These are phyloP conservation scores for Irpex sp. DNA, from an alignment of 1,284 basidiomycete genomes.

Conservation along the genomic window DNA sequence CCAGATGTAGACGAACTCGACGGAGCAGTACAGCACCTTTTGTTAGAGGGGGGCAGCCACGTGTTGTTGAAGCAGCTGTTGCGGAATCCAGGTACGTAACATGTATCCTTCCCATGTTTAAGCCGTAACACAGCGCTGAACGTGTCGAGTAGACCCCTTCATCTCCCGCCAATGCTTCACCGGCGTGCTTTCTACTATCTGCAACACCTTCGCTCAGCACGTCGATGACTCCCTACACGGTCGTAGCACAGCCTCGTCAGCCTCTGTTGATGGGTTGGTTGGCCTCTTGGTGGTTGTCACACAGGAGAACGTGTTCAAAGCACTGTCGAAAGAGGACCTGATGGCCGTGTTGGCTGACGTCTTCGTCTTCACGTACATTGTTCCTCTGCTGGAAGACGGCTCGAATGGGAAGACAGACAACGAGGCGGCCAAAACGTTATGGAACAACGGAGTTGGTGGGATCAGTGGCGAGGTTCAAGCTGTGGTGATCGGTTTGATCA, in stretches of 20 bases:
- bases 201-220: constrained; percentile 33
- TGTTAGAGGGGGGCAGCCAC: constrained; percentile 26
- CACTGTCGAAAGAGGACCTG: constrained; percentile 4
- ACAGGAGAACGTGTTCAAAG: constrained; percentile 16
- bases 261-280: constrained; percentile 10
- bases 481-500: constrained; percentile 32
- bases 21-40: constrained; percentile 24
- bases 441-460: constrained; percentile 18
- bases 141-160: constrained; percentile 26
- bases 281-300: constrained; percentile 33
- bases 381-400: constrained; percentile 31
- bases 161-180: constrained; percentile 36
- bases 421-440: constrained; percentile 13
- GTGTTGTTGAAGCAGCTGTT: constrained; percentile 34
- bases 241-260: constrained; percentile 2
- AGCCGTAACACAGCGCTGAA: too few species aligned
- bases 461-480: constrained; percentile 20
- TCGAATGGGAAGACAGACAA: neutral
- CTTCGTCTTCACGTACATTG: constrained; percentile 45
- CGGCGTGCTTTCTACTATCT: constrained; percentile 31
- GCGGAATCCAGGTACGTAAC: constrained; percentile 30
- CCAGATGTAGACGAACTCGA: constrained; percentile 44
- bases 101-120: neutral
- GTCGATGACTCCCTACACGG: constrained; percentile 18
- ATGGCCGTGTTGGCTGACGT: constrained; percentile 36